phyloP scores from a whole-genome alignment of 2,329 filamentous ascomycete genomes.

The Incumbomyces lentus region DNA sequence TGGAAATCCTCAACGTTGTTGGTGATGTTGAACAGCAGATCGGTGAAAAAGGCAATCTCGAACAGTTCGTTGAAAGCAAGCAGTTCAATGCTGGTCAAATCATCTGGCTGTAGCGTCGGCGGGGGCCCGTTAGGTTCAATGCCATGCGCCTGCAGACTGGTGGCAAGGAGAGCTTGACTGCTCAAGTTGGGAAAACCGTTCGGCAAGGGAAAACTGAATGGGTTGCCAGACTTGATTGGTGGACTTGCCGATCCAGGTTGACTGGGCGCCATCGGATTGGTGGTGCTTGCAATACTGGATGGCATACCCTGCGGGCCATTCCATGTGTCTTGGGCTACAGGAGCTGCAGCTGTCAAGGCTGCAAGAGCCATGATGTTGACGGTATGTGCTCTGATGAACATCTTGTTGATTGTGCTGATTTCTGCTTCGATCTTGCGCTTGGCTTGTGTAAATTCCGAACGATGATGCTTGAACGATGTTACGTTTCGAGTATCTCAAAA shows the following conservation, averaged over 20 bases:
- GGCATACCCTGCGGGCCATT: too few relatives aligned
- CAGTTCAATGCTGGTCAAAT: constrained; percentile 48
- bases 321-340: too few relatives aligned
- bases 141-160: too few relatives aligned
- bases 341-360: neutral
- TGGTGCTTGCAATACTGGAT: too few relatives aligned
- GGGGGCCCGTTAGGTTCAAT: constrained; percentile 49
- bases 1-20: constrained; percentile 38
- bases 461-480: too few relatives aligned
- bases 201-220: constrained; percentile 17
- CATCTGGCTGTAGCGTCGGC: constrained; percentile 41
- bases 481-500: too few relatives aligned
- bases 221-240: constrained; percentile 1
- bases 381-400: too few relatives aligned
- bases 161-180: constrained; percentile 43
- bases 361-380: neutral
- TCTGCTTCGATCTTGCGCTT: too few relatives aligned
- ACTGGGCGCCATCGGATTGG: too few relatives aligned
- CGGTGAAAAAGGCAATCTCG: constrained; percentile 58
- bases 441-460: too few relatives aligned
- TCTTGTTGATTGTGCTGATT: too few relatives aligned
- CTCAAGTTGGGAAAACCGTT: constrained; percentile 52
- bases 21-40: constrained; percentile 56
- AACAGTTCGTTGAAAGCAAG: constrained; percentile 63
- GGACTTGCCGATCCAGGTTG: too few relatives aligned